Evolutionary conservation across 139 green algal genomes (phyloP).

Genomic region (Micromonas commoda): DNA sequence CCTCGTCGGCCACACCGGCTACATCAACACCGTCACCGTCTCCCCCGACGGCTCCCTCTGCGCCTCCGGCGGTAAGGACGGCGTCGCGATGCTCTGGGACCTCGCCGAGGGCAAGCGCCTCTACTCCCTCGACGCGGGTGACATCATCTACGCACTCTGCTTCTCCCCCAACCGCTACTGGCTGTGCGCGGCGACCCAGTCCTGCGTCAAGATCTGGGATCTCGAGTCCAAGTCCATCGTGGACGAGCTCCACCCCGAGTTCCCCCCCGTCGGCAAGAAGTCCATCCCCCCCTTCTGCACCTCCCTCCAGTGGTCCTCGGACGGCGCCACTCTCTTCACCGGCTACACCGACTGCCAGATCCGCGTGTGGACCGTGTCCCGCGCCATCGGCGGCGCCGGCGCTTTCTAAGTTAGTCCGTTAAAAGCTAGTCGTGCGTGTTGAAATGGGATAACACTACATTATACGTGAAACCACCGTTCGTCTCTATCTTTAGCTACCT

Average conservation of each 20-base stretch:
- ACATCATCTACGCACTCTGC: constrained; percentile 96
- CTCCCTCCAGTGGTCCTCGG: constrained; percentile 90
- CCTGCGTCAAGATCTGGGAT: constrained; percentile 93
- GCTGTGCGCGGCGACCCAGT: constrained; percentile 89
- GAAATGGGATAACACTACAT: too few relatives aligned
- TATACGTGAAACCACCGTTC: too few relatives aligned
- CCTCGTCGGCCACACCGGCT: constrained; percentile 87
- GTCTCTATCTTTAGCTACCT: too few relatives aligned
- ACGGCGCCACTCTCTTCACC: constrained; percentile 88
- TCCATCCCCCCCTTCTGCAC: constrained; percentile 83
- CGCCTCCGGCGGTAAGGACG: constrained; percentile 85
- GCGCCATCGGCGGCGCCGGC: constrained; percentile 19
- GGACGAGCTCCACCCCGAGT: constrained; percentile 77
- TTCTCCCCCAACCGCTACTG: constrained; percentile 99
- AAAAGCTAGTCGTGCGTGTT: too few relatives aligned
- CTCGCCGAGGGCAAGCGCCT: constrained; percentile 97
- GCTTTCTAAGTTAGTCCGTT: background rate
- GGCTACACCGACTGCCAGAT: constrained; percentile 80
- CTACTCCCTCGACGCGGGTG: constrained; percentile 91
- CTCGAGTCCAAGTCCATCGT: constrained; percentile 93
- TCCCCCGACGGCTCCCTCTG: constrained; percentile 98
- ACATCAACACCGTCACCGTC: constrained; percentile 79
- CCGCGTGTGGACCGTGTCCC: constrained; percentile 66
- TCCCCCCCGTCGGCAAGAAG: constrained; percentile 55
- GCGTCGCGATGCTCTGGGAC: constrained; percentile 98